phyloP scores from a whole-genome alignment of 75 land plant species.

The Cryptomeria japonica region DNA sequence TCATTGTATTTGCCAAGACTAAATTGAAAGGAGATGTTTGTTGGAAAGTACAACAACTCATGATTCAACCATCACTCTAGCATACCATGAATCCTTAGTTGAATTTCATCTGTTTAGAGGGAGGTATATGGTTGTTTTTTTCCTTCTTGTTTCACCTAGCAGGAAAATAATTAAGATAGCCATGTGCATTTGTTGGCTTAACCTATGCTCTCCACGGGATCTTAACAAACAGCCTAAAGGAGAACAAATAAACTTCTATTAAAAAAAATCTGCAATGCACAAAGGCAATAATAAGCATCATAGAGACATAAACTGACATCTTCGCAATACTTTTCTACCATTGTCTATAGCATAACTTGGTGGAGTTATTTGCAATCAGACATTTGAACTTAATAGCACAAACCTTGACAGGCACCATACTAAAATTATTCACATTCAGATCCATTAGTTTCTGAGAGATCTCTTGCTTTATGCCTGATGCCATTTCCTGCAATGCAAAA shows the following conservation, averaged over 20 bases:
- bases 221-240: neutral
- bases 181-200: neutral
- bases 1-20: too few relatives aligned
- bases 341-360: neutral
- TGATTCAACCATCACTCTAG: too few relatives aligned
- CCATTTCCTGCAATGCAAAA: conserved; percentile 57
- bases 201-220: neutral
- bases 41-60: too few relatives aligned
- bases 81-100: too few relatives aligned
- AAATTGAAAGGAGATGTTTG: too few relatives aligned
- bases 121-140: too few relatives aligned
- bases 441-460: conserved; percentile 64
- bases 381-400: conserved; percentile 12
- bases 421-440: conserved; percentile 72
- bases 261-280: neutral
- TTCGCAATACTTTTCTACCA: neutral
- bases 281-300: neutral
- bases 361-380: neutral
- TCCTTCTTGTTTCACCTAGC: too few relatives aligned
- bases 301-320: neutral
- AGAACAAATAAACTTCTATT: neutral
- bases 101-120: too few relatives aligned
- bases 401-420: conserved; percentile 93
- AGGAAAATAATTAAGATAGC: neutral
- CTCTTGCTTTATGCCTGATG: conserved; percentile 77